Evolutionary conservation across 2,329 filamentous ascomycete species (phyloP).

Genomic region (Penicillium sp.): DNA sequence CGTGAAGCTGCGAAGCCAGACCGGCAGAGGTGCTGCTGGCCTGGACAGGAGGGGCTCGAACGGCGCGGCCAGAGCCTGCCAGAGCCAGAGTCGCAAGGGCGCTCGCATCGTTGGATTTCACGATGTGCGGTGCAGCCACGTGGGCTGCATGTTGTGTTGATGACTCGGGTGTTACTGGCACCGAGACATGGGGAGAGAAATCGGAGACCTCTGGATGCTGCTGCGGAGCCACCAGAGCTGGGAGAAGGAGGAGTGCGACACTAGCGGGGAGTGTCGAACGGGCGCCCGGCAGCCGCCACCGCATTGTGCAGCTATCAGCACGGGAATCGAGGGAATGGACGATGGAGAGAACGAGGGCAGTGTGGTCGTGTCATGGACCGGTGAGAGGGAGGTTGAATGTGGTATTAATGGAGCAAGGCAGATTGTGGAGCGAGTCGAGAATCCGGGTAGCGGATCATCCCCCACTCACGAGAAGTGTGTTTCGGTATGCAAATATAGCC

Average conservation of each 20-base stretch:
- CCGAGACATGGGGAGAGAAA: constrained; percentile 28
- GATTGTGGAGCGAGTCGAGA: constrained; percentile 21
- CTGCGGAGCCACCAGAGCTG: constrained; percentile 62
- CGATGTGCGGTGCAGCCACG: constrained; percentile 25
- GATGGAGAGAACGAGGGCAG: background rate
- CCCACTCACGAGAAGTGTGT: constrained; percentile 18
- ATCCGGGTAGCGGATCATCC: constrained; percentile 25
- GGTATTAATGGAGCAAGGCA: constrained; percentile 3
- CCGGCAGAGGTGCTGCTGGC: constrained; percentile 60
- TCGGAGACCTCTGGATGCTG: constrained; percentile 48
- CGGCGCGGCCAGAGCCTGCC: constrained; percentile 68
- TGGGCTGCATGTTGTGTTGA: constrained; percentile 16
- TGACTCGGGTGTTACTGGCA: constrained; percentile 22
- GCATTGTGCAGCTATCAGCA: constrained; percentile 52
- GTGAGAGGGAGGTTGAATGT: constrained; percentile 1
- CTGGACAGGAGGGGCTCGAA: constrained; percentile 87
- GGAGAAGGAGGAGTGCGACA: constrained; percentile 57
- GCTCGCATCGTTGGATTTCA: constrained; percentile 68
- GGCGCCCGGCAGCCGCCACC: constrained; percentile 62
- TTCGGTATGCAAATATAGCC: no score
- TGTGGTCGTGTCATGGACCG: constrained; percentile 11
- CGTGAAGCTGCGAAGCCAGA: constrained; percentile 78
- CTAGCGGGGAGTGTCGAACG: constrained; percentile 53
- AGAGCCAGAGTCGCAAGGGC: constrained; percentile 97
- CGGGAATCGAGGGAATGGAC: constrained; percentile 3